Evolutionary conservation across 1,284 basidiomycete species (phyloP), one percentile per base, ranked within the genome.

Genomic region (Microstroma glucosiphilum): DNA sequence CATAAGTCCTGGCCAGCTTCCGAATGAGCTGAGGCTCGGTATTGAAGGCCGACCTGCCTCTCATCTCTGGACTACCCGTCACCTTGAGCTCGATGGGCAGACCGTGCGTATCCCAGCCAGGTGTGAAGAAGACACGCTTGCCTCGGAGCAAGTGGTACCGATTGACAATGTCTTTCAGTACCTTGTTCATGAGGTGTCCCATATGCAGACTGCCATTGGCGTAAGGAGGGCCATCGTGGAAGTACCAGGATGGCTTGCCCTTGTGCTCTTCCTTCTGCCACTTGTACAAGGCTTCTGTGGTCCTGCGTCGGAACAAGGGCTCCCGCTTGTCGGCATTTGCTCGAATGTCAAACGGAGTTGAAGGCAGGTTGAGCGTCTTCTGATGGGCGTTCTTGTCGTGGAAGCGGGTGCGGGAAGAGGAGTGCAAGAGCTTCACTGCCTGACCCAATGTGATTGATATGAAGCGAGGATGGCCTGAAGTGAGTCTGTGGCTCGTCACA

Each of bases 31-130:
- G 46, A 2, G 73, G 57, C 21, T 57, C 17, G 41, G 17, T 54
- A 55, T 4, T 68, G 56, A 57, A 72, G 65, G 15, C 68, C 12
- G 46, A 17, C 8, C 17, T 49, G 21, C 41, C 60, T 21, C 42
- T 30, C 40, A 62, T 48, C n/a, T 51, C 25, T 7, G 17, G 40
- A 7, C 11, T 6, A 15, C 48, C 64, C 1, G 72, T 37, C 1
- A 75, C 77, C 64, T 78, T 78, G 6, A 70, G 56, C 51, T 79
- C 77, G 67, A 99, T 96, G 0, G 96, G 96, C 17, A 98, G 85
- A 1, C 96, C 96, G 75, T 98, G 96, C 75, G 94, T 98, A 77
- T 99, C 96, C 92, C 92, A 99, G 4, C 96, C 96, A 30, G 96
- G 94, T 43, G 89, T 81, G 80, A 92, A 97, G 90, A 93, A 88